A percentile compares a stretch with the other conserved stretches of the same genome.
phyloP scores from a whole-genome alignment of 352 stramenopile genomes.

The Aphanomyces astaci region DNA sequence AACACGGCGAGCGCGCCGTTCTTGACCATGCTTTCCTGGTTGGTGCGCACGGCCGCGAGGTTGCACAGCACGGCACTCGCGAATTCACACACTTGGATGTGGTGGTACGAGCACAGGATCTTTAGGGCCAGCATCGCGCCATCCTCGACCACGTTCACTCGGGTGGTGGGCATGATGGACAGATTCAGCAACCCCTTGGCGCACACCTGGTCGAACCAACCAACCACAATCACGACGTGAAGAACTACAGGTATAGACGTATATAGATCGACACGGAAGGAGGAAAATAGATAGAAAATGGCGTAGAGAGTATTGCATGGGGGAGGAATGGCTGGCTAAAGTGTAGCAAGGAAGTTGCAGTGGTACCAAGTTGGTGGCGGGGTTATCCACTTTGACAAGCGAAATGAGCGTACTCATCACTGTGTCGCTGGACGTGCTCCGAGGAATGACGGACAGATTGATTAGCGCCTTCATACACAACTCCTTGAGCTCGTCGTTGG shows the following conservation, averaged over 20 bases:
- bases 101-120: conserved; percentile 35
- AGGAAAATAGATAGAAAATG: no score
- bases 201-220: no score
- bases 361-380: conserved; percentile 15
- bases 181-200: conserved; percentile 65
- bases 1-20: conserved; percentile 44
- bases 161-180: conserved; percentile 69
- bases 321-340: no score
- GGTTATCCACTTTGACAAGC: conserved; percentile 31
- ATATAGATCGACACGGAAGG: no score
- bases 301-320: no score
- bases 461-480: conserved; percentile 60
- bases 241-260: background rate
- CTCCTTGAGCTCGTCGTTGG: conserved; percentile 43
- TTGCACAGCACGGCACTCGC: conserved; percentile 53
- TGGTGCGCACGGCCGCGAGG: conserved; percentile 47
- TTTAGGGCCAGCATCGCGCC: conserved; percentile 48
- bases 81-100: conserved; percentile 37
- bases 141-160: conserved; percentile 63
- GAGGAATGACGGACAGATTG: conserved; percentile 56
- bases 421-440: conserved; percentile 65
- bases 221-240: conserved; percentile 2
- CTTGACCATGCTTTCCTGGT: conserved; percentile 54
- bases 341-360: no score
- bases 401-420: conserved; percentile 44